phyloP scores from a whole-genome alignment of 306 rosid species.

The Citrullus amarus region DNA sequence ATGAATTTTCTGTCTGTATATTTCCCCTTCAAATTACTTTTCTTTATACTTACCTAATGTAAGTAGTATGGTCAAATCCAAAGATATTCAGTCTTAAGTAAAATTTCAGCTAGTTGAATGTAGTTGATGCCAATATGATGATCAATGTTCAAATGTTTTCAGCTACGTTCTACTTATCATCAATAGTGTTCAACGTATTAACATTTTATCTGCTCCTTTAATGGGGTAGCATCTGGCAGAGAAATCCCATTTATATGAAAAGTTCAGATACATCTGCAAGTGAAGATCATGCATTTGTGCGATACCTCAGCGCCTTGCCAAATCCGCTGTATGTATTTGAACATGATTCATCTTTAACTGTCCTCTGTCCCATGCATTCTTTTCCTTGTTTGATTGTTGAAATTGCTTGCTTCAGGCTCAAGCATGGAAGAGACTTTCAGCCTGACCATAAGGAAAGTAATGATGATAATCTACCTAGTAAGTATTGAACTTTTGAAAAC shows the following conservation, averaged over 20 bases:
- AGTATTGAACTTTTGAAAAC: constrained; percentile 17
- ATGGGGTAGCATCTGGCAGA: constrained; percentile 51
- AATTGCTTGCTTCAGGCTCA: constrained; percentile 30
- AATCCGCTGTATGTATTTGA: constrained; percentile 36
- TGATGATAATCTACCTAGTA: constrained; percentile 31
- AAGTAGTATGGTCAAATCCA: neutral
- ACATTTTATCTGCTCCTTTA: constrained; percentile 18
- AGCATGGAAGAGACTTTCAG: constrained; percentile 19
- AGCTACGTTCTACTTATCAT: neutral
- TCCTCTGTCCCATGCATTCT: constrained; percentile 1
- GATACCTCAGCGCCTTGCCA: constrained; percentile 25
- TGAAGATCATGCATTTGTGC: constrained; percentile 31
- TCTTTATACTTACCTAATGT: neutral
- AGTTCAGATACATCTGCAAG: constrained; percentile 17
- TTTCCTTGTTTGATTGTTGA: constrained; percentile 11
- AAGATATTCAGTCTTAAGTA: neutral
- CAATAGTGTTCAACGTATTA: neutral
- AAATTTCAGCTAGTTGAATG: neutral
- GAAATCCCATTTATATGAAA: constrained; percentile 26
- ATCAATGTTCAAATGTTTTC: neutral
- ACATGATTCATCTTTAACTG: neutral
- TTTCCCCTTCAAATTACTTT: neutral
- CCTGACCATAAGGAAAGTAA: constrained; percentile 17
- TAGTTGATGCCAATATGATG: neutral
- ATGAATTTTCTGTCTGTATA: neutral